phyloP scores from a whole-genome alignment of 1,284 basidiomycete species.

The Melampsora larici-populina region DNA sequence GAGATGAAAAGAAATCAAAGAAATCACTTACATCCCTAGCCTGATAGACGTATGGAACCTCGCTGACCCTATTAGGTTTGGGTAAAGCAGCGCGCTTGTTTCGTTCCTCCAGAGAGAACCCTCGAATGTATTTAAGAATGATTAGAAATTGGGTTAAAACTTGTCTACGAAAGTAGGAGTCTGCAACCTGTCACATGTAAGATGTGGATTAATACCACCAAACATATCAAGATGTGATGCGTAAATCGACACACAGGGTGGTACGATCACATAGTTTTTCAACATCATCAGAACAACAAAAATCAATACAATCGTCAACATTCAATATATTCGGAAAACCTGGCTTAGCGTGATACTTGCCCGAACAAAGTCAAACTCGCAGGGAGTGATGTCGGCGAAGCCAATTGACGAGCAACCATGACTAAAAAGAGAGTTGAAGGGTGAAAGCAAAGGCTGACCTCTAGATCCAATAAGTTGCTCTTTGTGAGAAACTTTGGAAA shows the following conservation, averaged over 20 bases:
- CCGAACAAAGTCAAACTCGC: too few species aligned
- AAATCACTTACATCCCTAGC: constrained; percentile 33
- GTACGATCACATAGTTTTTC: background rate
- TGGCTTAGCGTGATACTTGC: too few species aligned
- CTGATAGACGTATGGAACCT: constrained; percentile 40
- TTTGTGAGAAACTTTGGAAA: constrained; percentile 87
- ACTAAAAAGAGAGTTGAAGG: background rate
- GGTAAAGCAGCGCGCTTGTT: constrained; percentile 50
- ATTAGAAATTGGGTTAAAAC: constrained; percentile 81
- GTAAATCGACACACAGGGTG: constrained; percentile 1
- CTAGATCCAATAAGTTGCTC: constrained; percentile 76
- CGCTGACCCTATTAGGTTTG: constrained; percentile 24
- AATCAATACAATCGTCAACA: too few species aligned
- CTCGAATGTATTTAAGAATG: constrained; percentile 72
- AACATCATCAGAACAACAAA: background rate
- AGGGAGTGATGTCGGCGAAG: too few species aligned
- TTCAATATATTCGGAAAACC: too few species aligned
- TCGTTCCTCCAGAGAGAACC: constrained; percentile 69
- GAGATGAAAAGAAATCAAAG: background rate
- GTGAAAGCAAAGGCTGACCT: constrained; percentile 58
- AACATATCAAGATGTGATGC: background rate
- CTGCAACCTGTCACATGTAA: constrained; percentile 64
- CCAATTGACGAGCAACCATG: background rate
- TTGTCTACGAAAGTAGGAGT: constrained; percentile 84
- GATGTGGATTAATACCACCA: background rate